Percentiles rank a stretch among this genome's conserved stretches.
These are phyloP conservation scores for Gigaspora rosea DNA, from an alignment of 192 early-diverging fungal species.

Conservation along the genomic window DNA sequence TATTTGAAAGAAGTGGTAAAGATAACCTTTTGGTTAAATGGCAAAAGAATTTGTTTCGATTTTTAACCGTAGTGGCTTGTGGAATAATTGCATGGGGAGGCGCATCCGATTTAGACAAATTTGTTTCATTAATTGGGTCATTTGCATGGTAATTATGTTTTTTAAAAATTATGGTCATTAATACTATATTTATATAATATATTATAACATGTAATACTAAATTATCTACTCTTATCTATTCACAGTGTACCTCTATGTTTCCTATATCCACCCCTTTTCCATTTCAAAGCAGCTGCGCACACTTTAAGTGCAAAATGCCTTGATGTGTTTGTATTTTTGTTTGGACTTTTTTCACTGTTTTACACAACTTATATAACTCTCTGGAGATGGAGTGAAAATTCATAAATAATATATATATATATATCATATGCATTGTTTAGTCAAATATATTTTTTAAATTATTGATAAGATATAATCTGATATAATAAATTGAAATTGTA, in stretches of 20 bases:
- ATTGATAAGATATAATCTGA: too few species aligned
- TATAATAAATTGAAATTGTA: too few species aligned
- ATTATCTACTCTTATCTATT: conserved; percentile 27
- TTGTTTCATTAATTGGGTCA: conserved; percentile 75
- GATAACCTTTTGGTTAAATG: conserved; percentile 75
- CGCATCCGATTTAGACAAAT: conserved; percentile 75
- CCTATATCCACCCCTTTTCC: conserved; percentile 77
- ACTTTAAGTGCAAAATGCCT: conserved; percentile 35
- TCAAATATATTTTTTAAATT: too few species aligned
- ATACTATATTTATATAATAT: neutral
- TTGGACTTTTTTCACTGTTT: conserved; percentile 65
- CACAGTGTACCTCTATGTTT: conserved; percentile 69
- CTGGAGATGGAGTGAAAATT: conserved; percentile 48
- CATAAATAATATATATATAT: neutral
- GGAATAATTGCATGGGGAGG: conserved; percentile 77
- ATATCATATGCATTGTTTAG: too few species aligned
- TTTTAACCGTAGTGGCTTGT: conserved; percentile 64
- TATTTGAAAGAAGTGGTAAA: conserved; percentile 87
- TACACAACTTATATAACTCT: conserved; percentile 69
- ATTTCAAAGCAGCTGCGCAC: conserved; percentile 53
- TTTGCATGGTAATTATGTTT: conserved; percentile 51
- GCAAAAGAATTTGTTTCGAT: conserved; percentile 84
- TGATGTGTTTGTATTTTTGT: conserved; percentile 58
- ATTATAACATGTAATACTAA: neutral
- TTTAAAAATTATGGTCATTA: neutral